Base-by-base conservation (phyloP, 176 grass and related monocot genomes). In the Alloteropsis semialata region DNA sequence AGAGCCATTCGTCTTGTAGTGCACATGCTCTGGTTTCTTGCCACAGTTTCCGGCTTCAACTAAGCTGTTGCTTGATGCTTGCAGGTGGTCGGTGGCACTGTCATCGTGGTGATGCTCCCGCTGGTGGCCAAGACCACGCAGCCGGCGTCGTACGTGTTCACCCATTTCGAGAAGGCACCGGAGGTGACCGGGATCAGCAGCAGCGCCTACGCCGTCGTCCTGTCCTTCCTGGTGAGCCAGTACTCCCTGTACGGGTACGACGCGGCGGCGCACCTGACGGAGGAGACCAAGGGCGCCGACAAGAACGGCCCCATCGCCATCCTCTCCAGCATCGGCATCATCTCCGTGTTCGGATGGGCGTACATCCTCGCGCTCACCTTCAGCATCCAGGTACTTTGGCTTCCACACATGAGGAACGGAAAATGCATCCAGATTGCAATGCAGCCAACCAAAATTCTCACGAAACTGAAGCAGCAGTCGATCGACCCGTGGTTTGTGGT, bases 321-420 rank as follows among this genome's bases (percentile, higher is more conserved):
- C 88, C 87, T 98, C 49, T 92, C 96, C 11, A 95, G 93, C 82
- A 98, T 98, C 32, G 96, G 93, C 30, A 98, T 98, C 81, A 98
- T 98, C 91, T 71, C 93, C 7, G 63, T 98, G 16, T 98, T 98
- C 77, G 96, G 96, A 12, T 98, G 96, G 96, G 96, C 87, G 3
- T 98, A 98, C 89, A 98, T 98, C 87, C 88, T 98, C 29, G 96
- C 96, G 16, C 89, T 98, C 74, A 98, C 91, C 83, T 98, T 98
- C 86, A 98, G 96, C 91, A 98, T 98, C 87, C 96, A 95, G 92
- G 92, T 92, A 83, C 10, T 11, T 38, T 55, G 21, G 56, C 4
- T 5, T 2, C 3, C 56, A 59, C 56, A 59, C n/a, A n/a, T n/a
- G n/a, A n/a, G n/a, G n/a, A n/a, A n/a, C 24, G 1, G 19, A 21